phyloP scores from a whole-genome alignment of 495 filamentous ascomycete genomes.

The Aspergillus affinis region DNA sequence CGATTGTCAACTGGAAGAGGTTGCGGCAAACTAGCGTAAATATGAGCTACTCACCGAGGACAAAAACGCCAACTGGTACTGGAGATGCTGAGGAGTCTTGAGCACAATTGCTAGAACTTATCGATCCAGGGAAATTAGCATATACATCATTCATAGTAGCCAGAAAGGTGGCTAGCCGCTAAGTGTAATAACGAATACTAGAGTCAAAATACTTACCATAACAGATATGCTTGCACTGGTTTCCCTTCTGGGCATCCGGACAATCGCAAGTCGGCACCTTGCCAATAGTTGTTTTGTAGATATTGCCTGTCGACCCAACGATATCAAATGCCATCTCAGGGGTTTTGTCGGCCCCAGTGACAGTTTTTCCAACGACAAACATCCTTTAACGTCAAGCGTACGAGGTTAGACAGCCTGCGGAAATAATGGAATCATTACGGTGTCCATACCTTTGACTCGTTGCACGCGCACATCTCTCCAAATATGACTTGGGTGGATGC shows the following conservation, averaged over 20 bases:
- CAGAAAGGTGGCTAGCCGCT: neutral
- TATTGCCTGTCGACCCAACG: conserved; percentile 72
- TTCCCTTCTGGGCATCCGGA: conserved; percentile 58
- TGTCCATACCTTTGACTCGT: conserved; percentile 40
- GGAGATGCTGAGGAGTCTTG: conserved; percentile 58
- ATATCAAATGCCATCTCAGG: conserved; percentile 62
- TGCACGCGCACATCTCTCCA: conserved; percentile 43
- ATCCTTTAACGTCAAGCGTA: conserved; percentile 42
- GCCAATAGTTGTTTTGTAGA: conserved; percentile 63
- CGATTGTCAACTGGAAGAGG: conserved; percentile 1
- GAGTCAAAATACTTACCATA: conserved; percentile 47
- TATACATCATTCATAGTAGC: conserved; percentile 12
- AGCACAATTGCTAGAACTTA: conserved; percentile 65
- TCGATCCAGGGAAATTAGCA: conserved; percentile 22
- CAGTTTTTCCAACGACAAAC: conserved; percentile 54
- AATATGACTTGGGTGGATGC: conserved; percentile 39
- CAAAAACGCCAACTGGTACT: conserved; percentile 75
- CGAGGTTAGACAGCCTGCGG: neutral
- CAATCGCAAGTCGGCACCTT: conserved; percentile 65
- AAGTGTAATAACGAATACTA: neutral
- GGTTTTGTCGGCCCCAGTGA: conserved; percentile 36
- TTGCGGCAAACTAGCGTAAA: neutral
- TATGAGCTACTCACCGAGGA: conserved; percentile 40
- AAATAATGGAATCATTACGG: neutral
- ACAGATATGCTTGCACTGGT: conserved; percentile 76